phyloP scores from a whole-genome alignment of 352 stramenopile genomes.

The Phytophthora cryptogea region DNA sequence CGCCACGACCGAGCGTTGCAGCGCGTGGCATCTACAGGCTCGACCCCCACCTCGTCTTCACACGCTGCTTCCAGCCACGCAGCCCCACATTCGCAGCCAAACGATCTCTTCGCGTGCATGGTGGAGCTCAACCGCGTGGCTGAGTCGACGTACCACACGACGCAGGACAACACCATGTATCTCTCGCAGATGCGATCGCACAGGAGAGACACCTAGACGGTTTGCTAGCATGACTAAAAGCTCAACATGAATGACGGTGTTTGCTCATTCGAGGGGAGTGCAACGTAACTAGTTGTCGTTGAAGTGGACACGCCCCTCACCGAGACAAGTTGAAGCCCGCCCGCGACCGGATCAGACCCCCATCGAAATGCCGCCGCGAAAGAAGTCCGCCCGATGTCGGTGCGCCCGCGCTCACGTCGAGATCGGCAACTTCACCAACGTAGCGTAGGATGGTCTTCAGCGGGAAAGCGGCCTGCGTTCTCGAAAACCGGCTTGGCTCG shows the following conservation, averaged over 20 bases:
- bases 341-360: background rate
- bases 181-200: conserved; percentile 20
- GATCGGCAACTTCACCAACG: background rate
- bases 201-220: conserved; percentile 1
- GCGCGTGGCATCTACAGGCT: conserved; percentile 17
- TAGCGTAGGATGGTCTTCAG: conserved; percentile 11
- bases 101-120: conserved; percentile 31
- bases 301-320: conserved; percentile 6
- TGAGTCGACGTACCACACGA: conserved; percentile 39
- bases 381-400: conserved; percentile 1
- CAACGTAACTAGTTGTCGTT: conserved; percentile 2
- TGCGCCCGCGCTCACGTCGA: background rate
- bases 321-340: background rate
- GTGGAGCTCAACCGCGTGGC: conserved; percentile 32
- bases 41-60: background rate
- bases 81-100: conserved; percentile 10
- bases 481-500: conserved; percentile 7
- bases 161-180: conserved; percentile 26
- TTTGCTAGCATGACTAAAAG: background rate
- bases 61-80: background rate
- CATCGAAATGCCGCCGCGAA: conserved; percentile 1
- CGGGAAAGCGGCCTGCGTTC: conserved; percentile 5
- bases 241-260: background rate
- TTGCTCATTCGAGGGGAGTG: background rate
- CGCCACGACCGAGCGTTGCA: conserved; percentile 12